phyloP scores from a whole-genome alignment of 164 flowering plant genomes.

The Litsea cubeba region DNA sequence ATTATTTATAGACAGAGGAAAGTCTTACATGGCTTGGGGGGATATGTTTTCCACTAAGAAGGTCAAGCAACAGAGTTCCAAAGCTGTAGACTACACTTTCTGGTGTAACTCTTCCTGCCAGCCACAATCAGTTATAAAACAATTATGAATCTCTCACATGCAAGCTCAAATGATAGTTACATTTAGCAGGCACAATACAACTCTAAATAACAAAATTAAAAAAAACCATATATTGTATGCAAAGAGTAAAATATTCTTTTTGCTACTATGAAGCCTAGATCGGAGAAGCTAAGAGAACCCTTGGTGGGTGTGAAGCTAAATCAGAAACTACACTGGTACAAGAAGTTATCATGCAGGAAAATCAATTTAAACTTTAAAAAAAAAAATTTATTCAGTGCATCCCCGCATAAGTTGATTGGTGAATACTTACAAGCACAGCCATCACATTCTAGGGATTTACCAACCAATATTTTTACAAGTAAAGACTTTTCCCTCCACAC shows the following conservation, averaged over 20 bases:
- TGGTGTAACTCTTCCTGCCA: slow-evolving; percentile 84
- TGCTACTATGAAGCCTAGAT: neutral
- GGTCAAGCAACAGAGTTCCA: slow-evolving; percentile 88
- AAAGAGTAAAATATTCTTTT: neutral
- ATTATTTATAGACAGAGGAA: neutral
- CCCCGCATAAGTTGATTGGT: neutral
- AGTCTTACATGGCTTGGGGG: slow-evolving; percentile 88
- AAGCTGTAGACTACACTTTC: slow-evolving; percentile 96
- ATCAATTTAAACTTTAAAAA: too few relatives aligned
- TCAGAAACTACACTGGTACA: neutral
- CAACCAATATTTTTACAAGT: too few relatives aligned
- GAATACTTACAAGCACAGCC: too few relatives aligned
- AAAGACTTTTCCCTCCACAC: too few relatives aligned
- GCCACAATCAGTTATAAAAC: slow-evolving; percentile 4
- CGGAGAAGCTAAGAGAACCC: neutral
- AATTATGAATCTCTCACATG: neutral
- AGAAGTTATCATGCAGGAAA: neutral
- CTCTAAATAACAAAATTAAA: neutral
- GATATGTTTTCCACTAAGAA: slow-evolving; percentile 92
- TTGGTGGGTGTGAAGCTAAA: neutral
- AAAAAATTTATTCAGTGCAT: neutral
- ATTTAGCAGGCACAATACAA: neutral
- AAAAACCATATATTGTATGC: neutral
- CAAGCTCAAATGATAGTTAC: neutral
- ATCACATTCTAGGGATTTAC: too few relatives aligned